Conservation (phyloP, 2,329 filamentous ascomycete genomes). For the Colletotrichum karsti region DNA sequence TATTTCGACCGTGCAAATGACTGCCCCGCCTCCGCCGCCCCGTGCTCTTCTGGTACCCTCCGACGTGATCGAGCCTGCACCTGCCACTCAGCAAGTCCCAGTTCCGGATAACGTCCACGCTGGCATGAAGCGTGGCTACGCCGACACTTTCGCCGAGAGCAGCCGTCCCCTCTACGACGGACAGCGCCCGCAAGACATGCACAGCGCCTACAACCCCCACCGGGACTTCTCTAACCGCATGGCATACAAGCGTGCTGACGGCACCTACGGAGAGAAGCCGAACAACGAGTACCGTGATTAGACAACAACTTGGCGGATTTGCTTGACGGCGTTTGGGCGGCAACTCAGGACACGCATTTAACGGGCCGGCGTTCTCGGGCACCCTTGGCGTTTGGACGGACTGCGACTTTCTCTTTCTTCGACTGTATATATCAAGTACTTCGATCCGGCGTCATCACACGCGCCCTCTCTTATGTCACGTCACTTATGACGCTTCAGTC, state of each 20-base stretch:
- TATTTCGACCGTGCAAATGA: background rate
- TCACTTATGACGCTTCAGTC: background rate
- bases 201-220: background rate
- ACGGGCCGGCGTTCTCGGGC: background rate
- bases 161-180: slow-evolving; percentile 45
- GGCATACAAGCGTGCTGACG: slow-evolving; percentile 45
- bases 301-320: background rate
- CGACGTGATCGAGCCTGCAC: slow-evolving; percentile 20
- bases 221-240: background rate
- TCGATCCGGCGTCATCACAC: background rate
- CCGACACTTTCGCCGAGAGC: slow-evolving; percentile 27
- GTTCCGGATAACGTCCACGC: slow-evolving; percentile 8
- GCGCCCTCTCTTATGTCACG: background rate
- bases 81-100: background rate
- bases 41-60: background rate
- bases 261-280: slow-evolving; percentile 32
- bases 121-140: slow-evolving; percentile 29
- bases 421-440: slow-evolving; percentile 3
- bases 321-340: background rate
- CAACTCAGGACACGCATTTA: background rate
- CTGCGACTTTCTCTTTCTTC: background rate
- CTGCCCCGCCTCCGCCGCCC: background rate
- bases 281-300: background rate
- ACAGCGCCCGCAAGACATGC: slow-evolving; percentile 43
- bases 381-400: background rate